Evolutionary conservation across 495 filamentous ascomycete species (phyloP), one percentile per base, ranked within the genome.

Genomic region (Penicillium cinerascens): DNA sequence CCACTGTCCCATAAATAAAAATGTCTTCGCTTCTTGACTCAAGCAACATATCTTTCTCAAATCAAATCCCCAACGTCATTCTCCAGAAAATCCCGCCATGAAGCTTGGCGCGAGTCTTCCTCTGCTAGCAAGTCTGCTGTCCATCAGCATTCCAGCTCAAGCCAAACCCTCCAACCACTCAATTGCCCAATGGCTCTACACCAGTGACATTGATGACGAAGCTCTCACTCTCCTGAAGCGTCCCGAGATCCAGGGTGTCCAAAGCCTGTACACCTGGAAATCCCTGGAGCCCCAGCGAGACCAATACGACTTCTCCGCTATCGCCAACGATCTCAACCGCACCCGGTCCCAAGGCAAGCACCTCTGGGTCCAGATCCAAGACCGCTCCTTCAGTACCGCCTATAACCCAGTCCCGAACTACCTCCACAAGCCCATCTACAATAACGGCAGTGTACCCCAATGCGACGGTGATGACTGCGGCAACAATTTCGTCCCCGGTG

Each of bases 231-330:
- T 47, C 44, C 16, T 47, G 33, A 16, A 47, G 6, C 44, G 25
- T 21, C 44, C 44, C 4, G 44, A 47, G 33, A 47, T 47, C 16
- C 44, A 47, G 9, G 44, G 44, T 6, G 21, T 47, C 44, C 44
- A 47, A 33, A 47, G 20, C 29, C 44, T 47, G 10, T 47, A 47
- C n/a, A 47, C 23, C 4, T 47, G 44, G 44, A 47, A 47, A 33
- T 47, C 44, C 11, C 44, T 47, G 11, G 44, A 47, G 9, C 44
- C 44, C n/a, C 16, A 35, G 20, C 15, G 20, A 36, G 44, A 8
- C 27, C 44, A 47, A 36, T 47, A 47, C 29, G 44, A 47, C 25
- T 47, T 47, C 27, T 47, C 44, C 16, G 44, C 44, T 15, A 47
- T 47, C 16, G 44, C 23, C 15, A 18, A 47, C 29, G 44, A 47